phyloP scores from a whole-genome alignment of 495 filamentous ascomycete species.

The Gamarada debralockiae region DNA sequence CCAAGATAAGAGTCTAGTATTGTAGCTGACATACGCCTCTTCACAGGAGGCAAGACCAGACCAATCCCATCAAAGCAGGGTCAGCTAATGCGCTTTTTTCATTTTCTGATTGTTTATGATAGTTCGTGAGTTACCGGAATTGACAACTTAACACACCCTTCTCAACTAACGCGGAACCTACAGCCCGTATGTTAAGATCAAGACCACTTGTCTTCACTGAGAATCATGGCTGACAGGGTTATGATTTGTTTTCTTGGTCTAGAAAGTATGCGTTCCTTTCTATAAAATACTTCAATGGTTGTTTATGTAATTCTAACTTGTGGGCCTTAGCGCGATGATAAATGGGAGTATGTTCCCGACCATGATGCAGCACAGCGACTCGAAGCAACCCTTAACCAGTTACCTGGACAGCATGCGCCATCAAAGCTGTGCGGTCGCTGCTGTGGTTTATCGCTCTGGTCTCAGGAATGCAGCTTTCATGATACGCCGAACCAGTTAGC shows the following conservation, averaged over 20 bases:
- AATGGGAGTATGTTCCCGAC: constrained; percentile 6
- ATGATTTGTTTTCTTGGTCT: constrained; percentile 3
- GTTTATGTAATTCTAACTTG: not conserved
- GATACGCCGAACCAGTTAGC: constrained; percentile 3
- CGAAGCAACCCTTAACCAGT: not conserved
- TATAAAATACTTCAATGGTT: not conserved
- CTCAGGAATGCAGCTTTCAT: constrained; percentile 3
- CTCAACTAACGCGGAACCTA: not conserved
- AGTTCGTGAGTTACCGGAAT: constrained; percentile 4
- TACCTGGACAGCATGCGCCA: not conserved
- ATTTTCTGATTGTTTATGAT: not conserved
- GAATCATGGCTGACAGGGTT: constrained; percentile 1
- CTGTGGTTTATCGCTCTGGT: constrained; percentile 1
- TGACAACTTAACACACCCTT: not conserved
- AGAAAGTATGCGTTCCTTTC: not conserved
- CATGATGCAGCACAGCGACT: constrained; percentile 4
- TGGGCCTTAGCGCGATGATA: constrained; percentile 1
- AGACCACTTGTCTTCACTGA: constrained; percentile 3
- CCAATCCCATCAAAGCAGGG: not conserved
- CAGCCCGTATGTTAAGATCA: constrained; percentile 3
- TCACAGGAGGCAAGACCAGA: constrained; percentile 2
- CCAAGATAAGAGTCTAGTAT: not conserved
- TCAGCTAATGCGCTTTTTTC: not conserved
- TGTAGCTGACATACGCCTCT: not conserved
- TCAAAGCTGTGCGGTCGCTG: constrained; percentile 6